These are phyloP conservation scores for Tylopilus felleus DNA, from an alignment of 768 basidiomycete species.

Conservation along the genomic window DNA sequence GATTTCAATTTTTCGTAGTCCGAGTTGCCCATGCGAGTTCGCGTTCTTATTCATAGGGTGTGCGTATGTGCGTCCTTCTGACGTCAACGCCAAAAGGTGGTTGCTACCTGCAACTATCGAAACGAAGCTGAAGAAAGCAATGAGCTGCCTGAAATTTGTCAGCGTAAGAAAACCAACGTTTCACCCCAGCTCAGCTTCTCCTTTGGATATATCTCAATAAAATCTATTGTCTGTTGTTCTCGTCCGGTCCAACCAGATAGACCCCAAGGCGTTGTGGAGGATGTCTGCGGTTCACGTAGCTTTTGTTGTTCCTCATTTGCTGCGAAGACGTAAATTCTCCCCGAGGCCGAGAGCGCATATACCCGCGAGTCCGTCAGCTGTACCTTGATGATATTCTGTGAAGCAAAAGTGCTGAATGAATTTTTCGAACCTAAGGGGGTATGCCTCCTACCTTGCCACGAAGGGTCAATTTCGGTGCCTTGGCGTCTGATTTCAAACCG, in stretches of 20 bases:
- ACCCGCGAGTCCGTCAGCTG: conserved; percentile 58
- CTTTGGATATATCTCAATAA: conserved; percentile 57
- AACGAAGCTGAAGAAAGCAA: conserved; percentile 47
- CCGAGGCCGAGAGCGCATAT: conserved; percentile 77
- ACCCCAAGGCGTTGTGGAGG: conserved; percentile 57
- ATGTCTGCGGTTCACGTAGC: conserved; percentile 36
- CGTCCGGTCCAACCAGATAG: conserved; percentile 57
- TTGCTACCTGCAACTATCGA: conserved; percentile 71
- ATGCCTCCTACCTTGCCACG: conserved; percentile 54
- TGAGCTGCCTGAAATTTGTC: conserved; percentile 9
- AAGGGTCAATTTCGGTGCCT: conserved; percentile 50
- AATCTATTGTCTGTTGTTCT: conserved; percentile 47
- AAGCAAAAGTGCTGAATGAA: background rate
- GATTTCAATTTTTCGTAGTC: conserved; percentile 63
- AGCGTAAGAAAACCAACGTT: conserved; percentile 42
- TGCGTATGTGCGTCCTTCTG: conserved; percentile 70
- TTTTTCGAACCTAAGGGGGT: background rate
- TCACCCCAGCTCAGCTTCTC: conserved; percentile 61
- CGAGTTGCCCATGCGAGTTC: conserved; percentile 83
- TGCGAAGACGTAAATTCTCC: conserved; percentile 69
- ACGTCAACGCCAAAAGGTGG: conserved; percentile 71
- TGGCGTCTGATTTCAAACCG: conserved; percentile 29
- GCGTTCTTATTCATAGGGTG: conserved; percentile 72
- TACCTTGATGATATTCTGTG: conserved; percentile 65
- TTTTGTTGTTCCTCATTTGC: conserved; percentile 48